Evolutionary conservation across 768 basidiomycete genomes (phyloP), one percentile per base, ranked within the genome.

Genomic region (Suillus subalutaceus): DNA sequence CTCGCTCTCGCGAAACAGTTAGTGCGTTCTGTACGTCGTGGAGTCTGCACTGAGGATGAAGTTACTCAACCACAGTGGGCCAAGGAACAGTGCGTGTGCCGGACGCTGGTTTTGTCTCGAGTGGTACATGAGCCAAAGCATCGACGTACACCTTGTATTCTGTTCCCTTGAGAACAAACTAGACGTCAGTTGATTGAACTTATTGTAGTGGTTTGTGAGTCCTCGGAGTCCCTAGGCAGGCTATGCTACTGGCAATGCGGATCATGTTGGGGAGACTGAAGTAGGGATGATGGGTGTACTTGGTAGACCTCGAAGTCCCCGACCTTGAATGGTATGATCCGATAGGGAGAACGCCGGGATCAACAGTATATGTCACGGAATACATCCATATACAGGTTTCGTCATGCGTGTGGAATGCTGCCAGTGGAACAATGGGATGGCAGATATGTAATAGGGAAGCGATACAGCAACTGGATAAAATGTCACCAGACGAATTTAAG

Each of bases 171-270:
- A 26, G 26, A 26, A 26, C 26, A 26, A 26, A 26, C 26, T 26
- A 2, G 26, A 26, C 26, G 26, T 26, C 26, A 26, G 26, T 26
- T 26, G 26, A 2, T 26, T 26, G 26, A 26, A 26, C 26, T 26
- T 26, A 26, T 26, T 26, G 26, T 26, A 26, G 26, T 26, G 26
- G 26, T 26, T 26, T 26, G 26, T 26, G 26, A 26, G 26, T 26
- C 26, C 26, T 26, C 26, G 26, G 26, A 26, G 26, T 26, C 26
- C 26, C 26, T 26, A 26, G 26, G 26, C 26, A 64, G 3, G 82
- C 79, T 12, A 75, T 74, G 26, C 79, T 75, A 32, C 32, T 32
- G 62, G 75, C 20, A 62, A 72, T 70, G 26, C 65, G 64, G 58
- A 20, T 62, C 48, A 66, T 70, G 20, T n/a, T 13, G 23, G 2